A percentile compares a stretch with the other conserved stretches of the same genome.
Conservation (phyloP, 805 yeast genomes). For the Dipodascopsis uninucleata region DNA sequence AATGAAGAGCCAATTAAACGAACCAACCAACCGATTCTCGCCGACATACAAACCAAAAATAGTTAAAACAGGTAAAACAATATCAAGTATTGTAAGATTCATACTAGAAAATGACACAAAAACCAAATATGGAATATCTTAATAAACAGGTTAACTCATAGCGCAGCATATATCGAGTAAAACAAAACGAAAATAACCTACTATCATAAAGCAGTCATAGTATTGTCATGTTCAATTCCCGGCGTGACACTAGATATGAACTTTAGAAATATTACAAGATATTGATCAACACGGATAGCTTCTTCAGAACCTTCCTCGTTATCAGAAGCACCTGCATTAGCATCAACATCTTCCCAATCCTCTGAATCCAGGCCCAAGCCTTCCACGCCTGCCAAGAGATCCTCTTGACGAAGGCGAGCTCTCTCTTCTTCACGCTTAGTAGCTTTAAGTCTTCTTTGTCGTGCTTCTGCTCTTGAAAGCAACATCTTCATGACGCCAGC, state of each 20-base stretch:
- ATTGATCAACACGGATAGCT: conserved; percentile 82
- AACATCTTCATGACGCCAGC: conserved; percentile 90
- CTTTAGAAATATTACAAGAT: conserved; percentile 81
- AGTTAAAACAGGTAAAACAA: too few relatives aligned
- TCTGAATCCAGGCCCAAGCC: conserved; percentile 38
- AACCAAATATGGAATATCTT: too few relatives aligned
- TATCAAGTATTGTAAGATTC: too few relatives aligned
- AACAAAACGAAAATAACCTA: background rate
- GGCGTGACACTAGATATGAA: conserved; percentile 97
- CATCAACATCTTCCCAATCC: conserved; percentile 32
- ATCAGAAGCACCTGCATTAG: conserved; percentile 35
- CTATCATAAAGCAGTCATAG: conserved; percentile 77
- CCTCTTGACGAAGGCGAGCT: conserved; percentile 12
- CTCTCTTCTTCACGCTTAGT: conserved; percentile 5
- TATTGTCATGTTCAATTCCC: conserved; percentile 94
- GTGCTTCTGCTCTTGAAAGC: conserved; percentile 62
- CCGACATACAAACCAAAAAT: too few relatives aligned
- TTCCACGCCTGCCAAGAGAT: conserved; percentile 17
- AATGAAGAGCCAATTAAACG: too few relatives aligned
- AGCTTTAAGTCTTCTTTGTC: conserved; percentile 20
- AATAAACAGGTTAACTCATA: too few relatives aligned
- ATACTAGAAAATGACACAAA: background rate
- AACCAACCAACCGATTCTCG: too few relatives aligned
- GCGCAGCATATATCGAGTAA: conserved; percentile 1
- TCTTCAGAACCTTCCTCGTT: conserved; percentile 68